Conservation (phyloP, 441 rosid genomes). For the Iberis amara region DNA sequence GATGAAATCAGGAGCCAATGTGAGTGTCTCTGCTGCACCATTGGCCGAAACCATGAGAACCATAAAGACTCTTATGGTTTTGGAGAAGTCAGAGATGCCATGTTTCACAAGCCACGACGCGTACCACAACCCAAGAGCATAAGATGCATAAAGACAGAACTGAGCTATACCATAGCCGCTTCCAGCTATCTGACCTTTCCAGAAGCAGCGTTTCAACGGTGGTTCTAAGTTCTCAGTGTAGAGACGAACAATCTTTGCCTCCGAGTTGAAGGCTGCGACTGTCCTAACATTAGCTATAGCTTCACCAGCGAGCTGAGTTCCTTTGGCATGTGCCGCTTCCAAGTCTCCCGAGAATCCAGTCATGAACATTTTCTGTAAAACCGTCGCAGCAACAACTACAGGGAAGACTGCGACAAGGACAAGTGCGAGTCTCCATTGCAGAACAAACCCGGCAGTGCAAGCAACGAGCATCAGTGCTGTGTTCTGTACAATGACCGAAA, state of each 20-base stretch:
- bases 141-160: constrained; percentile 83
- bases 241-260: constrained; percentile 72
- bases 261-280: constrained; percentile 93
- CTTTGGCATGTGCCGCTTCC: constrained; percentile 90
- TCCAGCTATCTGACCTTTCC: constrained; percentile 99
- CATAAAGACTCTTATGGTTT: constrained; percentile 94
- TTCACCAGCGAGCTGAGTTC: constrained; percentile 95
- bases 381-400: constrained; percentile 90
- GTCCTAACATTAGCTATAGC: constrained; percentile 96
- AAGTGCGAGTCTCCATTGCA: constrained; percentile 98
- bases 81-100: constrained; percentile 95
- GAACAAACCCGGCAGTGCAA: constrained; percentile 91
- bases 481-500: constrained; percentile 91
- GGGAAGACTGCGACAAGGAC: constrained; percentile 94
- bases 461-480: constrained; percentile 89
- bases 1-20: constrained; percentile 96
- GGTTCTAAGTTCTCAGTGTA: constrained; percentile 68
- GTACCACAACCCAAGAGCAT: constrained; percentile 96
- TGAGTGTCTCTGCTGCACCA: constrained; percentile 95
- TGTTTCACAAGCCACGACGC: constrained; percentile 99
- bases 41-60: constrained; percentile 98
- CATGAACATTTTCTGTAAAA: constrained; percentile 99
- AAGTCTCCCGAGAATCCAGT: constrained; percentile 93
- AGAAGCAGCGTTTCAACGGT: constrained; percentile 86
- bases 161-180: constrained; percentile 94